phyloP scores from a whole-genome alignment of 768 basidiomycete species.

The Amylocystis lapponica region DNA sequence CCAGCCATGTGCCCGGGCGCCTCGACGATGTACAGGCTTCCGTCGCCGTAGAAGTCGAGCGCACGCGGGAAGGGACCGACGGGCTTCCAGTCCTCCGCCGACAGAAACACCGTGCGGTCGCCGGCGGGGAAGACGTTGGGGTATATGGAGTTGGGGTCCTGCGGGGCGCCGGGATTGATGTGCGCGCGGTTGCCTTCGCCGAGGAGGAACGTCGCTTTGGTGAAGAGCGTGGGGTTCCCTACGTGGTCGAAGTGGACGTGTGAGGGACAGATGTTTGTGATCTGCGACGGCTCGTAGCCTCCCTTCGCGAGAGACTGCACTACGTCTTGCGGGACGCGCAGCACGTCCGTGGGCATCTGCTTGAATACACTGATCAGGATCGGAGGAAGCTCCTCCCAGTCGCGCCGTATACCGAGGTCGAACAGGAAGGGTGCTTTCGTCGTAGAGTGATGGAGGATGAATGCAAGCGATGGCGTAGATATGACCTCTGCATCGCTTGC shows the following conservation, averaged over 20 bases:
- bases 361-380: not conserved
- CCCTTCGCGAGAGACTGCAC: conserved; percentile 47
- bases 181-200: conserved; percentile 33
- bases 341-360: not conserved
- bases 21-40: conserved; percentile 52
- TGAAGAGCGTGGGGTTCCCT: conserved; percentile 42
- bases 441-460: conserved; percentile 43
- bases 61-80: conserved; percentile 44
- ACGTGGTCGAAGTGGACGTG: conserved; percentile 51
- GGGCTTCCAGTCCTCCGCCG: conserved; percentile 27
- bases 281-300: conserved; percentile 35
- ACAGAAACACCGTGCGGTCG: conserved; percentile 18
- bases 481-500: conserved; percentile 4
- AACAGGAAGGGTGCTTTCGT: conserved; percentile 33
- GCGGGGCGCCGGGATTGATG: conserved; percentile 37
- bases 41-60: conserved; percentile 48
- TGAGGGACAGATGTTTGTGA: conserved; percentile 41
- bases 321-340: conserved; percentile 23
- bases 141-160: conserved; percentile 28
- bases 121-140: conserved; percentile 10
- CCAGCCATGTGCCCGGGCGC: conserved; percentile 52
- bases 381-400: conserved; percentile 19
- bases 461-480: conserved; percentile 29
- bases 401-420: conserved; percentile 50
- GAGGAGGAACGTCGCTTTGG: conserved; percentile 41